Evolutionary conservation across 1,284 basidiomycete genomes (phyloP), one percentile per base, ranked within the genome.

Genomic region (Sanghuangporus weigelae): DNA sequence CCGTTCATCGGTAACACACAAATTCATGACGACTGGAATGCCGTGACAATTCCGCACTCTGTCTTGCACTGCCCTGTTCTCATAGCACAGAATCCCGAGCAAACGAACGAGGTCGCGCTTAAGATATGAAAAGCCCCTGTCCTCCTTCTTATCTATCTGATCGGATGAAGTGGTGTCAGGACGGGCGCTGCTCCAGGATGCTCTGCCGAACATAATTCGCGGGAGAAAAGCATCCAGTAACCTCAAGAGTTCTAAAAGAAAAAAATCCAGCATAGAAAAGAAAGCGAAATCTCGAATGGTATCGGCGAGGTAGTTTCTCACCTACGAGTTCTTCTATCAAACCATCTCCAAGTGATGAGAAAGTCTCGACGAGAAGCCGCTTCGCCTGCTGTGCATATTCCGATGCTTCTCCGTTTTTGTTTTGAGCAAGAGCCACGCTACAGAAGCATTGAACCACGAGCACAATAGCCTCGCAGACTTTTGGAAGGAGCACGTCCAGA

Each of bases 1-100:
- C 63, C 87, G 77, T 69, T 95, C 93, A 72, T 97, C 94, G 31
- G 94, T 80, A 23, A 93, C 91, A 73, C 93, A 96, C 76, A 95
- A 78, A 68, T 89, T 88, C 80, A 96, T 85, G 6, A 96, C 81
- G 49, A 93, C 81, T 61, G 86, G 81, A 63, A 96, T 85, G 36
- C 94, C 94, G 6, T 84, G 87, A 61, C 79, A 83, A 51, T 74
- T 75, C 44, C 93, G 81, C 46, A 89, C 82, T 7, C 83, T 81
- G 72, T 95, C 89, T 72, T 95, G 93, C 53, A 87, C 83, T 19
- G 73, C 76, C 69, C 75, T 83, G 68, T 83, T 79, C 49, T 82
- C 81, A 70, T 89, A 84, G 49, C 83, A 84, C 16, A 95, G 75
- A 60, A 92, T 83, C 1, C 89, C 91, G 21, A 96, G 77, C 11